A percentile compares a stretch with the other conserved stretches of the same genome.
These are phyloP conservation scores for Aspergillus ibericus DNA, from an alignment of 2,329 filamentous ascomycete species.

Conservation along the genomic window DNA sequence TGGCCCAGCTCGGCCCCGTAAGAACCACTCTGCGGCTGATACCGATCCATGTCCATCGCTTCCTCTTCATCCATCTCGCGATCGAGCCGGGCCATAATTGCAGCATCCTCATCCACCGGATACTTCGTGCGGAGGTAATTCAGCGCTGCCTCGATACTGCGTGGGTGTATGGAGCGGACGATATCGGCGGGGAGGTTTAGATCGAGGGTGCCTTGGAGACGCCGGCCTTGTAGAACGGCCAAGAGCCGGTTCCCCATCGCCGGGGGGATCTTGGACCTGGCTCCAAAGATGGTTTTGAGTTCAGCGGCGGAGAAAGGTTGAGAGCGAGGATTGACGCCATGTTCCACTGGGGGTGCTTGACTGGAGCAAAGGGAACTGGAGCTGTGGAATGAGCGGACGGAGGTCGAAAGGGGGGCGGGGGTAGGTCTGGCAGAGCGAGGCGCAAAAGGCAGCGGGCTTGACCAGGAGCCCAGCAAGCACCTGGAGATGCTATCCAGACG, in stretches of 20 bases:
- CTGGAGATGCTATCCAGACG: constrained; percentile 16
- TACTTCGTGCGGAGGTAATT: constrained; percentile 45
- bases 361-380: constrained; percentile 20
- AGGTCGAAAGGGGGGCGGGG: background rate
- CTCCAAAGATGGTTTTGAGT: constrained; percentile 38
- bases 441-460: background rate
- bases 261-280: constrained; percentile 25
- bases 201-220: constrained; percentile 47
- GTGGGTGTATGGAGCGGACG: constrained; percentile 29
- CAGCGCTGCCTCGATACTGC: constrained; percentile 38
- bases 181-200: constrained; percentile 44
- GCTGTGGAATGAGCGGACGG: constrained; percentile 19
- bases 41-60: constrained; percentile 43
- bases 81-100: constrained; percentile 48
- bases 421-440: background rate
- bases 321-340: constrained; percentile 29
- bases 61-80: constrained; percentile 41
- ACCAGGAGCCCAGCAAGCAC: constrained; percentile 14
- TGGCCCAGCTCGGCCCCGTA: constrained; percentile 44
- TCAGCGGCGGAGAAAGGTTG: constrained; percentile 35
- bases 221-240: constrained; percentile 44
- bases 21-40: constrained; percentile 46
- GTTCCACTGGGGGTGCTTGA: constrained; percentile 21
- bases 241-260: constrained; percentile 40
- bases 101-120: constrained; percentile 50